These are phyloP conservation scores for Gossypium stocksii DNA, from an alignment of 345 rosid genomes.

Conservation along the genomic window DNA sequence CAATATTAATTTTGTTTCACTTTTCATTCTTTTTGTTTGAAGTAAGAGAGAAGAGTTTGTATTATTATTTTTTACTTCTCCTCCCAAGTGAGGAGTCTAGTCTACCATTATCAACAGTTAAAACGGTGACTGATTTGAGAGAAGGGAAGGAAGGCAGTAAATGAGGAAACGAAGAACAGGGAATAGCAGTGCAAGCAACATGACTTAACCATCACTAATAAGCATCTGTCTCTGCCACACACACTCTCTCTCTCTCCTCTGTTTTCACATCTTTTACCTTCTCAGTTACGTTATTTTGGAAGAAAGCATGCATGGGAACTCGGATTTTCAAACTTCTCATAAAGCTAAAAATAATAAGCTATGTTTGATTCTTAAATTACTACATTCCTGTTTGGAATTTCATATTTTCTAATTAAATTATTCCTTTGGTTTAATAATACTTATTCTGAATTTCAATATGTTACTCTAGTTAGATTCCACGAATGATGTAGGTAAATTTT, in stretches of 20 bases:
- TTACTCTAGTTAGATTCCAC: no score
- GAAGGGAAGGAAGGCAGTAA: conserved; percentile 22
- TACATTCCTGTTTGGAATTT: no score
- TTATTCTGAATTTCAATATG: no score
- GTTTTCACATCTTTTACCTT: conserved; percentile 39
- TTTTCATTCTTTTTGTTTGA: not conserved
- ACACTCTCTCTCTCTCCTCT: conserved; percentile 14
- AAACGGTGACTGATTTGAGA: conserved; percentile 27
- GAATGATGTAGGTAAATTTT: no score
- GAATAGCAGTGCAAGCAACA: conserved; percentile 19
- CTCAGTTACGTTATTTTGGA: conserved; percentile 35
- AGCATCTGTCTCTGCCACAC: not conserved
- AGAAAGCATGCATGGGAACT: conserved; percentile 26
- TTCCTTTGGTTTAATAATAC: no score
- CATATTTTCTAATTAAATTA: no score
- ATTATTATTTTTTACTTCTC: not conserved
- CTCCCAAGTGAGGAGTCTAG: not conserved
- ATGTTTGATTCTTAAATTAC: not conserved
- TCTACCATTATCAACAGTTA: conserved; percentile 2
- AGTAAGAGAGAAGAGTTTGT: not conserved
- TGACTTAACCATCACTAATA: conserved; percentile 19
- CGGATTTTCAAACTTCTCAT: conserved; percentile 19
- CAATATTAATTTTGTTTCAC: no score
- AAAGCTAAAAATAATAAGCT: not conserved
- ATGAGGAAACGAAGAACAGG: conserved; percentile 8